phyloP scores from a whole-genome alignment of 176 grass and related monocot species.

The Zizania latifolia region DNA sequence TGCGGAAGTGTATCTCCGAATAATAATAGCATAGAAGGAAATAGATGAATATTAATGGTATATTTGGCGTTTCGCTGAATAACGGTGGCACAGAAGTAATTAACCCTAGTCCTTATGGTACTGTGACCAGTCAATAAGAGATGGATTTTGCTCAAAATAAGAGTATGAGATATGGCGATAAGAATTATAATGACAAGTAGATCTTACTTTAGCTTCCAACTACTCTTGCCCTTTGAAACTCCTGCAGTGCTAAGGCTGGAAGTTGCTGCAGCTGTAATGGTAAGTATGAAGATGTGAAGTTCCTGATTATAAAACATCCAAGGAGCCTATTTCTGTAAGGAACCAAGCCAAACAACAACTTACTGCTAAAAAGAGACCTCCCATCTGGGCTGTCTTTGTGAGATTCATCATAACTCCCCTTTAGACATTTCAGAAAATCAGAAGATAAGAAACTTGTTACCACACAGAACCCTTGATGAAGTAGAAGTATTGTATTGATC shows the following conservation, averaged over 20 bases:
- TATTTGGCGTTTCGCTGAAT: too few relatives aligned
- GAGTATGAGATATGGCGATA: too few relatives aligned
- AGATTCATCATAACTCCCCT: slow-evolving; percentile 45
- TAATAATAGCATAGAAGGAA: too few relatives aligned
- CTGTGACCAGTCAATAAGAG: too few relatives aligned
- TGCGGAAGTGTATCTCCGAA: too few relatives aligned
- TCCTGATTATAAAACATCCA: neutral
- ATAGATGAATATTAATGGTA: too few relatives aligned
- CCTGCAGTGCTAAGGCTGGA: slow-evolving; percentile 11
- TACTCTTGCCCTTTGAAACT: slow-evolving; percentile 46
- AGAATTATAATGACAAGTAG: too few relatives aligned
- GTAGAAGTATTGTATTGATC: neutral
- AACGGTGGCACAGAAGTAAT: too few relatives aligned
- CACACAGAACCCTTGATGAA: slow-evolving; percentile 2
- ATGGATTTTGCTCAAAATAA: too few relatives aligned
- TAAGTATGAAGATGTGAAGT: neutral
- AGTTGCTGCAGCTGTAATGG: slow-evolving; percentile 27
- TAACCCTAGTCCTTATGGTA: too few relatives aligned
- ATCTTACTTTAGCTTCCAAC: slow-evolving; percentile 79
- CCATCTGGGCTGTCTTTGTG: slow-evolving; percentile 43
- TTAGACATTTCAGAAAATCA: neutral
- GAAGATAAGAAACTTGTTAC: neutral
- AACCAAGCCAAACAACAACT: neutral
- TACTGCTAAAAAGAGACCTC: slow-evolving; percentile 53
- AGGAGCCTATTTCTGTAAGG: neutral